These are phyloP conservation scores for Penicillium polonicum DNA, from an alignment of 2,329 filamentous ascomycete genomes.

Conservation along the genomic window DNA sequence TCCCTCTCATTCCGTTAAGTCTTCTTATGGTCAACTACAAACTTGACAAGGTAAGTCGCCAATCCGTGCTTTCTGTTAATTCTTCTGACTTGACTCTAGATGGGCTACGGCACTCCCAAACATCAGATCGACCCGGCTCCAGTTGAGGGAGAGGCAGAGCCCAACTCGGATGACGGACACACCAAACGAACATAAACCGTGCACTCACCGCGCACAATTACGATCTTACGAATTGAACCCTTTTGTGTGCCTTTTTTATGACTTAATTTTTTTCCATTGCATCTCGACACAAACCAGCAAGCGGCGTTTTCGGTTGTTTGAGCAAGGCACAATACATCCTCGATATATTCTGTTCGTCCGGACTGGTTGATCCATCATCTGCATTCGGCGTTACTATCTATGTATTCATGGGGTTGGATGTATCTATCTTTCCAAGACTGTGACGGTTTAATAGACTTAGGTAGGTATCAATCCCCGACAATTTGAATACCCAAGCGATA, in stretches of 20 bases:
- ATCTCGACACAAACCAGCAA: constrained; percentile 12
- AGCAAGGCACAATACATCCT: background rate
- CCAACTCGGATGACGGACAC: constrained; percentile 19
- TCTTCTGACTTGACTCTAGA: constrained; percentile 23
- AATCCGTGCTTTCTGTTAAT: background rate
- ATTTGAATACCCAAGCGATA: background rate
- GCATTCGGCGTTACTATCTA: background rate
- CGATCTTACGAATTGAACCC: constrained; percentile 9
- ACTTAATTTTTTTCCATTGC: constrained; percentile 3
- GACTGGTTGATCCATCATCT: background rate
- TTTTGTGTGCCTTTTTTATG: background rate
- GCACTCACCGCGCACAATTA: constrained; percentile 3
- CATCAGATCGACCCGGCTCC: constrained; percentile 13
- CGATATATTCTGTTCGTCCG: background rate
- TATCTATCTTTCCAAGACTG: background rate
- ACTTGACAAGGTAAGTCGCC: constrained; percentile 49
- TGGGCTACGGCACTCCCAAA: constrained; percentile 23
- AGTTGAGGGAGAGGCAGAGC: constrained; percentile 17
- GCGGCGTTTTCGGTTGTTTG: constrained; percentile 5
- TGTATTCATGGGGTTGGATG: background rate
- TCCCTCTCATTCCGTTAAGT: constrained; percentile 58
- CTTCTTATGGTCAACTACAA: constrained; percentile 59
- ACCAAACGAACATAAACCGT: constrained; percentile 29
- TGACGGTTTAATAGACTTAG: background rate
- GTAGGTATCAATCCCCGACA: background rate